Evolutionary conservation across 805 yeast genomes (phyloP).

Genomic region (Starmerella lactis-condensi): DNA sequence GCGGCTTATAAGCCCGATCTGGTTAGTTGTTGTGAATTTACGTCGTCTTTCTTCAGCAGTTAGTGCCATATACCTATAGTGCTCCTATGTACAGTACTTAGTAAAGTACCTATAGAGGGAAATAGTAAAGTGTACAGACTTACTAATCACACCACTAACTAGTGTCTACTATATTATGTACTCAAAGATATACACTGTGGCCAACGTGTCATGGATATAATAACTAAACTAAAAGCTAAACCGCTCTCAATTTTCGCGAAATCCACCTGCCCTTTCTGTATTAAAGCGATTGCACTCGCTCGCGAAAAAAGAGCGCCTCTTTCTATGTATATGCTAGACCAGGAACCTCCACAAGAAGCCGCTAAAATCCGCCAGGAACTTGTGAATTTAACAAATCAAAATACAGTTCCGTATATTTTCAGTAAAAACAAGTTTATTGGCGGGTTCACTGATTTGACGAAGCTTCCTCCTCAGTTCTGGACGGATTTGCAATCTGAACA

Average conservation of each 20-base stretch:
- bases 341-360: slow-evolving; percentile 32
- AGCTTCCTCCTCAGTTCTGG: slow-evolving; percentile 15
- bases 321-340: slow-evolving; percentile 37
- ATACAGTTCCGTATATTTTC: slow-evolving; percentile 55
- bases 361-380: slow-evolving; percentile 34
- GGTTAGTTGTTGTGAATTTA: slow-evolving; percentile 4
- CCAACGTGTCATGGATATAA: slow-evolving; percentile 41
- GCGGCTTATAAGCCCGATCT: slow-evolving; percentile 7
- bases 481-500: too few relatives aligned
- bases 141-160: too few relatives aligned
- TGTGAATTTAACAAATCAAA: slow-evolving; percentile 37
- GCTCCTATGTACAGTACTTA: too few relatives aligned
- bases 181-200: too few relatives aligned
- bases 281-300: slow-evolving; percentile 13
- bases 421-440: slow-evolving; percentile 43
- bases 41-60: slow-evolving; percentile 8
- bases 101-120: too few relatives aligned
- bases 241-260: slow-evolving; percentile 16
- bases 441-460: slow-evolving; percentile 16
- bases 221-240: slow-evolving; percentile 33
- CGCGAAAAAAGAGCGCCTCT: slow-evolving; percentile 10
- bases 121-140: too few relatives aligned
- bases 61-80: too few relatives aligned
- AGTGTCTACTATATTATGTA: too few relatives aligned
- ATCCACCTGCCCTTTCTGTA: slow-evolving; percentile 18